phyloP scores from a whole-genome alignment of 768 basidiomycete genomes.

The Lentinula sp. region DNA sequence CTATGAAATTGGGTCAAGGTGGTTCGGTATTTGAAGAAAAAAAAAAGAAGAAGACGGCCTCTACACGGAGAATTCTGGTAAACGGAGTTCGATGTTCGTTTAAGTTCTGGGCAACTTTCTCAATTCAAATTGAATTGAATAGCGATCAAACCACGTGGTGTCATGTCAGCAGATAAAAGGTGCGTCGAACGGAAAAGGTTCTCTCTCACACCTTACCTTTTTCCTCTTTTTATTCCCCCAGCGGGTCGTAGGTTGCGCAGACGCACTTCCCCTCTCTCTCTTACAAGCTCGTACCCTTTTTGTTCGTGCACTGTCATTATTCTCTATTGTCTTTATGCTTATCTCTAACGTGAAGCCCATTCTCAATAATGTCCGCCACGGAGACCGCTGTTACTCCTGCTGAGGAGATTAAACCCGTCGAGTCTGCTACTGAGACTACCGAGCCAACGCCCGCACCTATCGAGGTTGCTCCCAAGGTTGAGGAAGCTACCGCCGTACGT shows the following conservation, averaged over 20 bases:
- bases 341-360: constrained; percentile 35
- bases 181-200: constrained; percentile 24
- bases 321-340: constrained; percentile 10
- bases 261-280: constrained; percentile 54
- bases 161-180: constrained; percentile 23
- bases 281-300: constrained; percentile 53
- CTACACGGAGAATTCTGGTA: constrained; percentile 10
- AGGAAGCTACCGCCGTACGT: constrained; percentile 32
- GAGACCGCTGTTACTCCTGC: constrained; percentile 43
- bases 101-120: background rate
- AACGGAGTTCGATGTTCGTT: background rate
- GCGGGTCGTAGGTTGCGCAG: constrained; percentile 47
- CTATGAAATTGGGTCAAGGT: too few species aligned
- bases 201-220: constrained; percentile 46
- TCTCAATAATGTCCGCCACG: constrained; percentile 79
- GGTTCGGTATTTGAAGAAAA: background rate
- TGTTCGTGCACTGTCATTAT: constrained; percentile 25
- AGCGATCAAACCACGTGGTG: constrained; percentile 36
- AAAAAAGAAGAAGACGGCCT: background rate
- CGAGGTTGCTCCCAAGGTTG: constrained; percentile 31
- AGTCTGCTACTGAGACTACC: constrained; percentile 31
- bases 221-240: constrained; percentile 45
- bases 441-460: constrained; percentile 26
- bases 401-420: constrained; percentile 50
- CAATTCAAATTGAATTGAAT: background rate